A percentile compares a stretch with the other conserved stretches of the same genome.
Evolutionary conservation across 2,329 filamentous ascomycete genomes (phyloP).

Genomic region (Cladosporium sp.): DNA sequence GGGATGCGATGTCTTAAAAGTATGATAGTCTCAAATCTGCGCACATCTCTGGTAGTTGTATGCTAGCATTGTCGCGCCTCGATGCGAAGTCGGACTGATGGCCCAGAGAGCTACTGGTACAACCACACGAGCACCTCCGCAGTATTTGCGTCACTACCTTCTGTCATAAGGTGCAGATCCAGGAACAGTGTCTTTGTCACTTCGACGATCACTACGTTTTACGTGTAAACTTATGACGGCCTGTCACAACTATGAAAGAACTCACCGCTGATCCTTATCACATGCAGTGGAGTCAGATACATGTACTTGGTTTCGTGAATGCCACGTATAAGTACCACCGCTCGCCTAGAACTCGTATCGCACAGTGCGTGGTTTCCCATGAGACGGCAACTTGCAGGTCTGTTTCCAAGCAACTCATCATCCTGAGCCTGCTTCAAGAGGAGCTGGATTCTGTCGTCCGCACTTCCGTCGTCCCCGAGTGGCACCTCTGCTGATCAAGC

Average conservation of each 20-base stretch:
- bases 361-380: not conserved
- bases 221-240: too few species aligned
- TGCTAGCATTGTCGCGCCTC: too few species aligned
- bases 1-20: too few species aligned
- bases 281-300: not conserved
- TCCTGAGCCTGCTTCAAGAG: not conserved
- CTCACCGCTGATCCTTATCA: not conserved
- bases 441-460: not conserved
- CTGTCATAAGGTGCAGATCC: too few species aligned
- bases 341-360: not conserved
- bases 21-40: too few species aligned
- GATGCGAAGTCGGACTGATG: too few species aligned
- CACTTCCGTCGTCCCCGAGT: not conserved
- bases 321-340: not conserved
- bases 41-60: too few species aligned
- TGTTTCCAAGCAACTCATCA: not conserved
- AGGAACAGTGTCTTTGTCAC: too few species aligned
- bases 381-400: not conserved
- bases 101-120: too few species aligned
- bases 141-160: too few species aligned
- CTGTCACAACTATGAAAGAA: not conserved
- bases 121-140: too few species aligned
- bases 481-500: not conserved
- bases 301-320: not conserved
- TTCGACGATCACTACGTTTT: too few species aligned